A percentile compares a stretch with the other conserved stretches of the same genome.
These are phyloP conservation scores for Chlamydomonas asymmetrica DNA, from an alignment of 139 green algal species.

Conservation along the genomic window DNA sequence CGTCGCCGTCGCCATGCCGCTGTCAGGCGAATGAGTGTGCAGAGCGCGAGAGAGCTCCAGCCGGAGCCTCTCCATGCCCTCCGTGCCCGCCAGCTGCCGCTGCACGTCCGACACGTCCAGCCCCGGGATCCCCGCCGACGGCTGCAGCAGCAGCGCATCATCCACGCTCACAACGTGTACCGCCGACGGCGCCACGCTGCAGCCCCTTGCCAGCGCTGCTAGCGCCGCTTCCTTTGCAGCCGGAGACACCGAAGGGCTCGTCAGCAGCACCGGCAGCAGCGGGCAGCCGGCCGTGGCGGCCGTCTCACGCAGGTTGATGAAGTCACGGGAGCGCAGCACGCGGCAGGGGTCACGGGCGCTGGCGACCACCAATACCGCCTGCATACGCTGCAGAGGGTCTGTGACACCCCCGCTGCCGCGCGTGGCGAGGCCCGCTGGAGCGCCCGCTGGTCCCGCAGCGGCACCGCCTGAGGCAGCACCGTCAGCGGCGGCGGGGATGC, in stretches of 20 bases:
- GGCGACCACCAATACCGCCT: conserved; percentile 12
- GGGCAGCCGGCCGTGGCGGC: not conserved
- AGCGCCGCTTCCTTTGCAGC: not conserved
- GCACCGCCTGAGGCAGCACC: not conserved
- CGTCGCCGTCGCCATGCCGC: too few relatives aligned
- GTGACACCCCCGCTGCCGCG: not conserved
- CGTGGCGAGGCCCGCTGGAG: not conserved
- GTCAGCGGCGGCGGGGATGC: not conserved
- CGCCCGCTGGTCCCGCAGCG: not conserved
- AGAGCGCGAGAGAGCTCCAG: too few relatives aligned
- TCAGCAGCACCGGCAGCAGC: conserved; percentile 22
- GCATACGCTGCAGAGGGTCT: not conserved
- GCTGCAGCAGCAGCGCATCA: conserved; percentile 5
- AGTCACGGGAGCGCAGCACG: conserved; percentile 1
- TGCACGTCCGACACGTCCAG: not conserved
- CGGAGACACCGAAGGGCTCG: not conserved
- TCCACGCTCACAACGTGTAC: conserved; percentile 7
- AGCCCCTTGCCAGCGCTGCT: conserved; percentile 4
- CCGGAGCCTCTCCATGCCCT: conserved; percentile 6
- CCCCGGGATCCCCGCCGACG: conserved; percentile 4
- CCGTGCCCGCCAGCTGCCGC: not conserved
- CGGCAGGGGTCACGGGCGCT: conserved; percentile 16
- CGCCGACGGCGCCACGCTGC: not conserved
- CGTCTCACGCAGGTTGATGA: not conserved
- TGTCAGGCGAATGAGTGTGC: too few relatives aligned